phyloP scores from a whole-genome alignment of 2,329 filamentous ascomycete genomes.

The Botryotinia globosa region DNA sequence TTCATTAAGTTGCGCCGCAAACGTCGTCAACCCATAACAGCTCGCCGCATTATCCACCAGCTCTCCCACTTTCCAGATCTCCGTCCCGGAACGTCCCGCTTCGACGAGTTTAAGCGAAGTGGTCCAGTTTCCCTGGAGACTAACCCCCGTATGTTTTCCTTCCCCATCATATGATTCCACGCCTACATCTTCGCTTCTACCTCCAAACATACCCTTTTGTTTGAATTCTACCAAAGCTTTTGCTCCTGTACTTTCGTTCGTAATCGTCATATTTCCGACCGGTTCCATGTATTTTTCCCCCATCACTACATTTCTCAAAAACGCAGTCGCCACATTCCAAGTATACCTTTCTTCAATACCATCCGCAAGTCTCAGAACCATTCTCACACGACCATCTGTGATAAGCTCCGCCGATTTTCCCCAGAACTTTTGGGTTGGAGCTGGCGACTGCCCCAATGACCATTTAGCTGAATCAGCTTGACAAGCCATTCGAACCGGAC shows the following conservation, averaged over 20 bases:
- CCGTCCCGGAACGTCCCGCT: slow-evolving; percentile 59
- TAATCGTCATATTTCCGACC: slow-evolving; percentile 81
- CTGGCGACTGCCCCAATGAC: slow-evolving; percentile 83
- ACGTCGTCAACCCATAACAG: slow-evolving; percentile 84
- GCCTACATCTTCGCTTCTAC: slow-evolving; percentile 83
- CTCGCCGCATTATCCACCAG: slow-evolving; percentile 76
- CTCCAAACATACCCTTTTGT: slow-evolving; percentile 94
- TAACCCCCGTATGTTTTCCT: slow-evolving; percentile 63
- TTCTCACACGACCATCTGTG: slow-evolving; percentile 80
- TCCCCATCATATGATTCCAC: slow-evolving; percentile 69
- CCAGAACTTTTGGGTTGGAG: slow-evolving; percentile 96
- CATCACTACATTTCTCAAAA: slow-evolving; percentile 92
- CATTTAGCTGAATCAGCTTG: slow-evolving; percentile 84
- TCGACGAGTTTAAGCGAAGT: slow-evolving; percentile 64
- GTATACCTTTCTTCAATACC: slow-evolving; percentile 77
- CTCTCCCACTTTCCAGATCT: slow-evolving; percentile 75
- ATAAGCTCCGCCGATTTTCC: slow-evolving; percentile 94
- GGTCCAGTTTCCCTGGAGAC: slow-evolving; percentile 84
- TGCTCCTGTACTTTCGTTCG: slow-evolving; percentile 78
- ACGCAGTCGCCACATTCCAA: slow-evolving; percentile 85
- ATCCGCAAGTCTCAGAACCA: slow-evolving; percentile 66
- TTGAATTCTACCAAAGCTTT: slow-evolving; percentile 90
- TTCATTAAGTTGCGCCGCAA: slow-evolving; percentile 85
- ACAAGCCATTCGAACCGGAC: slow-evolving; percentile 87
- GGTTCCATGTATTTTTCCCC: slow-evolving; percentile 98